Conservation (phyloP, 306 rosid species). For the Mimosa pudica region DNA sequence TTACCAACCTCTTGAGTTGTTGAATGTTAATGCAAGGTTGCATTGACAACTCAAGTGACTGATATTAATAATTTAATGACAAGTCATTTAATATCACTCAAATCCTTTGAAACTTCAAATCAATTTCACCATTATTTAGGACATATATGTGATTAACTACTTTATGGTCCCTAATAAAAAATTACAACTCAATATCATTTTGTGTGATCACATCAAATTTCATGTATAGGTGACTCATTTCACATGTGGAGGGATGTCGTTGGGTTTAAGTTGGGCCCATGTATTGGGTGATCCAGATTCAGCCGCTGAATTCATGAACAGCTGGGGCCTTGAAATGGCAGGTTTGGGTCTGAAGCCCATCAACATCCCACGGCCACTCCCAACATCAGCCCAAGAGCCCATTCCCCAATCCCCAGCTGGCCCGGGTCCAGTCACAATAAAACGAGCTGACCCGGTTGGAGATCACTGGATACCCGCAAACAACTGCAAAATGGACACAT, state of each 20-base stretch:
- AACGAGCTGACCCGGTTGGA: constrained; percentile 65
- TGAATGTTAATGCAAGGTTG: no score
- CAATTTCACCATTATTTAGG: no score
- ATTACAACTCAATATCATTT: background rate
- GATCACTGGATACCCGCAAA: constrained; percentile 76
- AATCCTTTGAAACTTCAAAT: no score
- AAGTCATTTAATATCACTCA: no score
- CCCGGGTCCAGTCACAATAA: constrained; percentile 45
- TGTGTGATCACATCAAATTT: background rate
- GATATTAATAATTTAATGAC: no score
- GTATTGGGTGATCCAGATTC: constrained; percentile 64
- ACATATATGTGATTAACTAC: no score
- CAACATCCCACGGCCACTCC: constrained; percentile 34
- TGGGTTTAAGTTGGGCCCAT: constrained; percentile 91
- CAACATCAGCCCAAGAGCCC: background rate
- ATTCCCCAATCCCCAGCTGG: background rate
- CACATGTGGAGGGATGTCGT: constrained; percentile 71
- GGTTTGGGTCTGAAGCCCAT: constrained; percentile 12
- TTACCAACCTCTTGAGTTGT: no score
- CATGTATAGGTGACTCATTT: constrained; percentile 57
- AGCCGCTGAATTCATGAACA: constrained; percentile 55
- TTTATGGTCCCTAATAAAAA: no score
- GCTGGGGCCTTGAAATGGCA: constrained; percentile 37
- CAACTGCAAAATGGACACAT: constrained; percentile 63
- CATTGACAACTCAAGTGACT: no score